Conservation (phyloP, 1,284 basidiomycete species). For the Termitomyces sp. region DNA sequence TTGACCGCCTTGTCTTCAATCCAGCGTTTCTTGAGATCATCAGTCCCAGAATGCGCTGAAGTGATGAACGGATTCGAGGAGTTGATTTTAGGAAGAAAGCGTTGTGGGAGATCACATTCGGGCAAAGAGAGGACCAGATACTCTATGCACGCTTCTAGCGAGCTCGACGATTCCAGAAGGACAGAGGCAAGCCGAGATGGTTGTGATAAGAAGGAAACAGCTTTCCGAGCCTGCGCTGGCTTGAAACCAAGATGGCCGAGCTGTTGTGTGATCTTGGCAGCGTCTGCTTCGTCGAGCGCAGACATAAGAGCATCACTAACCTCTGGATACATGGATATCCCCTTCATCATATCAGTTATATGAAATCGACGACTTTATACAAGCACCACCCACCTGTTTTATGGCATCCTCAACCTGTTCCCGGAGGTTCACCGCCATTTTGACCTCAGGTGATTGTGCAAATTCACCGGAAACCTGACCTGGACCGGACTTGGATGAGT, state of each 20-base stretch:
- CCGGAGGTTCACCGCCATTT: conserved; percentile 74
- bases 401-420: conserved; percentile 81
- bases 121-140: conserved; percentile 73
- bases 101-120: conserved; percentile 72
- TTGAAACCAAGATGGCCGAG: conserved; percentile 57
- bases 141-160: conserved; percentile 67
- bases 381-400: conserved; percentile 50
- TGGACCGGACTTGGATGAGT: conserved; percentile 8
- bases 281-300: conserved; percentile 45
- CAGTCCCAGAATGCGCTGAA: conserved; percentile 53
- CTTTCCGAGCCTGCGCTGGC: conserved; percentile 43
- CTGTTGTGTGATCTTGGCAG: conserved; percentile 36
- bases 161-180: conserved; percentile 44
- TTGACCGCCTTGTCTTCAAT: conserved; percentile 78
- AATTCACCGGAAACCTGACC: conserved; percentile 44
- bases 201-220: conserved; percentile 46
- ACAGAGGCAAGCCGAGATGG: conserved; percentile 49
- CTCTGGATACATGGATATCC: conserved; percentile 48
- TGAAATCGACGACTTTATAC: neutral
- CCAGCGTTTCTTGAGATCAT: conserved; percentile 76
- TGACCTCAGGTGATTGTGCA: conserved; percentile 74
- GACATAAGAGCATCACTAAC: conserved; percentile 42
- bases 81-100: conserved; percentile 57
- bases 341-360: conserved; percentile 31
- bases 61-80: conserved; percentile 69